Evolutionary conservation across 2,329 filamentous ascomycete species (phyloP), one percentile per base, ranked within the genome.

Genomic region (Fusarium miscanthi): DNA sequence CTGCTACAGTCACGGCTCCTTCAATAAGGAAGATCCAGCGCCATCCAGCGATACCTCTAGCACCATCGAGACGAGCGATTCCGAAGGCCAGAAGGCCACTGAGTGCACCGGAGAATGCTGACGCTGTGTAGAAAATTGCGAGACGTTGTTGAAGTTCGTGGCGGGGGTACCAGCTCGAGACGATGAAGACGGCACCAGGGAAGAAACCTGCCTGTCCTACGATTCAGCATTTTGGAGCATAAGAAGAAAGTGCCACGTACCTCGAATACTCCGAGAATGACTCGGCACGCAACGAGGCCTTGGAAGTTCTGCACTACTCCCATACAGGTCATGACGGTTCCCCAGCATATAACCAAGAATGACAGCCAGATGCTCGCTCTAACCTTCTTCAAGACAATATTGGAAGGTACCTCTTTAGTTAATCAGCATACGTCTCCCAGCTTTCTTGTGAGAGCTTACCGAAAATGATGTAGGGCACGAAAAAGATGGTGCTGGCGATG

Each of bases 1-100:
- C 69, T n/a, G 78, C 57, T 1, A 84, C 77, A 8, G 84, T 84
- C 8, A 81, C 57, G 1, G 83, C 70, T 5, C 87, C 87, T 69
- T 88, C 86, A 1, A 89, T 80, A 45, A 89, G 84, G 64, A 89
- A 89, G 48, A 87, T 87, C 86, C 86, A 88, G 46, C 84, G 81
- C 85, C 85, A 87, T 16, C 85, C 84, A 1, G 74, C 76, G 3
- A 84, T 74, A 0, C 83, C 83, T 4, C 82, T 78, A 4, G 80
- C 69, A 1, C 85, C 85, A 31, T 85, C 79, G 80, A 86, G 83
- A 37, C 82, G 78, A 12, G 81, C 79, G 46, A 87, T 86, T 0
- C 75, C 84, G 61, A 79, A 83, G 0, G 85, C 85, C 0, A 87
- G 75, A 5, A 87, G 79, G 0, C 85, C 85, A 0, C 81, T 83